These are phyloP conservation scores for Hibiscus trionum DNA, from an alignment of 345 rosid genomes.

Conservation along the genomic window DNA sequence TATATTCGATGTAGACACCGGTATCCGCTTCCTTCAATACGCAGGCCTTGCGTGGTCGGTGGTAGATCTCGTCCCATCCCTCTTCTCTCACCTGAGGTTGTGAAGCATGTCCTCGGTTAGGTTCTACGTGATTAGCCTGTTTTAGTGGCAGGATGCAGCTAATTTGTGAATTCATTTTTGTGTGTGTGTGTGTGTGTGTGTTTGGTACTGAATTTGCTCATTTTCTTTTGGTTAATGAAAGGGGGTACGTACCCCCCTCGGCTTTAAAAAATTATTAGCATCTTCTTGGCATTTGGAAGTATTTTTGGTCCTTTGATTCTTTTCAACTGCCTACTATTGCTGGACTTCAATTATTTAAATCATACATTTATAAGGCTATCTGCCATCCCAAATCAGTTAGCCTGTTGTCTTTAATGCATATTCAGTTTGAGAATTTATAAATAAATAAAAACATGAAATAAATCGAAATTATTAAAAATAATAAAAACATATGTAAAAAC, in stretches of 20 bases:
- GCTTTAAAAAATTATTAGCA: not conserved
- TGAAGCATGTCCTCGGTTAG: conserved; percentile 15
- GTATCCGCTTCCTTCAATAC: conserved; percentile 81
- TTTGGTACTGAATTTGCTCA: not conserved
- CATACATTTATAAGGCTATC: no score
- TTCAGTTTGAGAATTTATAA: no score
- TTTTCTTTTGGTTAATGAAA: not conserved
- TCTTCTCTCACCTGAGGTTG: conserved; percentile 48
- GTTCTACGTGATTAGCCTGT: not conserved
- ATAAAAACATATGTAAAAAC: no score
- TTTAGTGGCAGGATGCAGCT: not conserved
- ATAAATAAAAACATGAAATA: no score
- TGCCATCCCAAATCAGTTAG: no score
- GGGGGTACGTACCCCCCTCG: not conserved
- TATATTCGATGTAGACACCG: conserved; percentile 70
- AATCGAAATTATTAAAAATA: no score
- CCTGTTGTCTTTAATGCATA: not conserved
- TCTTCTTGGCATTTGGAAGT: not conserved
- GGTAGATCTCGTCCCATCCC: conserved; percentile 16
- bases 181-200: not conserved
- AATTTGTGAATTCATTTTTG: conserved; percentile 14
- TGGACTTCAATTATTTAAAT: no score
- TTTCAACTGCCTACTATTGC: not conserved
- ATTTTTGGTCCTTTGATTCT: not conserved
- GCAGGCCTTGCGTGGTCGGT: conserved; percentile 99